phyloP scores from a whole-genome alignment of 805 yeast species.

The Jamesozyma gamospora region DNA sequence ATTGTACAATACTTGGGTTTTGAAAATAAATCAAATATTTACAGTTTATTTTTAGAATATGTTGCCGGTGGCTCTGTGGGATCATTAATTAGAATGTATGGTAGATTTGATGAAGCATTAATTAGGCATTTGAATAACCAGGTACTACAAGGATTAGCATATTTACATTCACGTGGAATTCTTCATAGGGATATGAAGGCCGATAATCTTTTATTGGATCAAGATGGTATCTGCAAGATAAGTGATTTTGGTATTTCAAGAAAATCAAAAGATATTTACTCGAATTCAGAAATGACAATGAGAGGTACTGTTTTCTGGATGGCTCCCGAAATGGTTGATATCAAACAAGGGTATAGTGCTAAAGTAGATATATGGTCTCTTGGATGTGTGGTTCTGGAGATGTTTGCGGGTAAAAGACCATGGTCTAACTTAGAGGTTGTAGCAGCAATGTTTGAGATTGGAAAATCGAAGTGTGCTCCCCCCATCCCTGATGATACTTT shows the following conservation, averaged over 20 bases:
- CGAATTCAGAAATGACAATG: slow-evolving; percentile 94
- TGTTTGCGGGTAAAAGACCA: slow-evolving; percentile 96
- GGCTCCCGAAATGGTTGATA: slow-evolving; percentile 98
- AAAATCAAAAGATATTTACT: slow-evolving; percentile 72
- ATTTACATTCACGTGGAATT: slow-evolving; percentile 78
- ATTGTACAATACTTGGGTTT: slow-evolving; percentile 95
- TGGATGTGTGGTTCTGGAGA: slow-evolving; percentile 94
- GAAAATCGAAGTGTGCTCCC: slow-evolving; percentile 81
- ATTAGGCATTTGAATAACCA: slow-evolving; percentile 69
- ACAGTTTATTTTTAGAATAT: slow-evolving; percentile 84
- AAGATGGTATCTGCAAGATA: slow-evolving; percentile 89
- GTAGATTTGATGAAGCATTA: slow-evolving; percentile 71
- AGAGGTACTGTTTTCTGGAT: slow-evolving; percentile 99
- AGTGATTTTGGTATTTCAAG: slow-evolving; percentile 96
- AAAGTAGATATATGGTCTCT: slow-evolving; percentile 97
- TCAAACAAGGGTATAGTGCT: slow-evolving; percentile 90
- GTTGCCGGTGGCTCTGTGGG: slow-evolving; percentile 98
- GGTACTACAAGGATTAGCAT: slow-evolving; percentile 75
- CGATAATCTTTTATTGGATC: slow-evolving; percentile 77
- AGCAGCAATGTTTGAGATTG: slow-evolving; percentile 85
- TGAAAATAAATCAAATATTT: slow-evolving; percentile 61
- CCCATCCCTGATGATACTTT: slow-evolving; percentile 89
- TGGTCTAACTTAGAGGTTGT: slow-evolving; percentile 95
- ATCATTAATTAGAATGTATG: slow-evolving; percentile 68
- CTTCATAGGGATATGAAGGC: slow-evolving; percentile 94